These are phyloP conservation scores for Rubroboletus pulcherrimus DNA, from an alignment of 768 basidiomycete genomes.

Conservation along the genomic window DNA sequence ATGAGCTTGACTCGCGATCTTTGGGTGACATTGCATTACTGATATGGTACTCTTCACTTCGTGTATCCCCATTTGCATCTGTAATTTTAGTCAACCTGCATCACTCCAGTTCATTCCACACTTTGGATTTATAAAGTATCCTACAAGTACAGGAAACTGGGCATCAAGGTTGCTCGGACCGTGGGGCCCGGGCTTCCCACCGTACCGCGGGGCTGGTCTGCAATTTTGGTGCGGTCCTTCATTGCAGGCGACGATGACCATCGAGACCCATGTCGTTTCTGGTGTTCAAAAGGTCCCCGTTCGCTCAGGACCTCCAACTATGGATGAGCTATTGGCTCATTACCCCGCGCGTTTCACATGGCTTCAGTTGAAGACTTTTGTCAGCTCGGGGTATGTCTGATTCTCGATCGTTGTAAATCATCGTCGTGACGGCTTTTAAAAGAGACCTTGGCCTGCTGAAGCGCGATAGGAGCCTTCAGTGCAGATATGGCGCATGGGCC, in stretches of 20 bases:
- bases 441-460: constrained; percentile 81
- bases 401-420: not conserved
- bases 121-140: too few species aligned
- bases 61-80: constrained; percentile 8
- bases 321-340: constrained; percentile 58
- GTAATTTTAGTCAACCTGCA: constrained; percentile 11
- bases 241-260: constrained; percentile 12
- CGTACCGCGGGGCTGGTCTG: not conserved
- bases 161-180: not conserved
- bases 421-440: not conserved
- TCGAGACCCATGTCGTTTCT: constrained; percentile 7
- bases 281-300: constrained; percentile 33
- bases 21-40: not conserved
- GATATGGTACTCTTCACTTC: constrained; percentile 3
- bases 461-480: constrained; percentile 66
- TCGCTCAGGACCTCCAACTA: constrained; percentile 62
- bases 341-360: constrained; percentile 79
- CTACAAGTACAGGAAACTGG: not conserved
- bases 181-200: not conserved
- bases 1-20: not conserved
- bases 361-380: constrained; percentile 68
- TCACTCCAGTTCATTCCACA: not conserved
- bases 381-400: constrained; percentile 65
- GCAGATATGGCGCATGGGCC: constrained; percentile 60
- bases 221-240: not conserved